Conservation (phyloP, 805 yeast genomes). For the Yamadazyma ubonensis region DNA sequence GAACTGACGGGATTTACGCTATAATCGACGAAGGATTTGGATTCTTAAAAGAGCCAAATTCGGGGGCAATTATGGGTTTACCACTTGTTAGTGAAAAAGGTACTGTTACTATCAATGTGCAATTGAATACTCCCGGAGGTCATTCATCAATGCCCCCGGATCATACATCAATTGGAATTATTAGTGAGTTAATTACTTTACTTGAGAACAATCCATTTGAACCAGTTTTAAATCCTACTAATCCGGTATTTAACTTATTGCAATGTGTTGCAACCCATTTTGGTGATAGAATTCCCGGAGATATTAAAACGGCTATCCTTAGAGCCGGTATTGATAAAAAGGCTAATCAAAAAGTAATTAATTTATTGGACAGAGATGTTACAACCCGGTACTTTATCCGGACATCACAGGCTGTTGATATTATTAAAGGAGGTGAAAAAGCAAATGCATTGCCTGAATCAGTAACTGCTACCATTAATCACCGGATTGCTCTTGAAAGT, state of each 20-base stretch:
- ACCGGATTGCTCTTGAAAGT: slow-evolving; percentile 35
- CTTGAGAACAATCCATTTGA: slow-evolving; percentile 59
- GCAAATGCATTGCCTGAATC: slow-evolving; percentile 41
- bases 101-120: slow-evolving; percentile 47
- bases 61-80: slow-evolving; percentile 56
- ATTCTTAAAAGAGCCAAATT: slow-evolving; percentile 28
- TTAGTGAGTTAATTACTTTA: slow-evolving; percentile 53
- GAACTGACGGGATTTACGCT: slow-evolving; percentile 57
- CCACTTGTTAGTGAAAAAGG: slow-evolving; percentile 48
- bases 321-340: slow-evolving; percentile 35
- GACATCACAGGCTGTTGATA: slow-evolving; percentile 36
- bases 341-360: slow-evolving; percentile 12
- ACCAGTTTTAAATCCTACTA: slow-evolving; percentile 46
- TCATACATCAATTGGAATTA: slow-evolving; percentile 76
- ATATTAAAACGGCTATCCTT: slow-evolving; percentile 30
- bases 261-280: slow-evolving; percentile 63
- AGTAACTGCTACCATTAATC: slow-evolving; percentile 30
- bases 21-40: slow-evolving; percentile 66
- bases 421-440: slow-evolving; percentile 38
- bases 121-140: slow-evolving; percentile 66
- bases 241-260: slow-evolving; percentile 58
- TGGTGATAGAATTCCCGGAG: slow-evolving; percentile 22
- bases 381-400: slow-evolving; percentile 27
- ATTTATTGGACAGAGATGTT: slow-evolving; percentile 16
- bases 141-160: slow-evolving; percentile 81